Base-by-base conservation (phyloP, 225 moss, liverwort and hornwort species). In the Marchantia paleacea region DNA sequence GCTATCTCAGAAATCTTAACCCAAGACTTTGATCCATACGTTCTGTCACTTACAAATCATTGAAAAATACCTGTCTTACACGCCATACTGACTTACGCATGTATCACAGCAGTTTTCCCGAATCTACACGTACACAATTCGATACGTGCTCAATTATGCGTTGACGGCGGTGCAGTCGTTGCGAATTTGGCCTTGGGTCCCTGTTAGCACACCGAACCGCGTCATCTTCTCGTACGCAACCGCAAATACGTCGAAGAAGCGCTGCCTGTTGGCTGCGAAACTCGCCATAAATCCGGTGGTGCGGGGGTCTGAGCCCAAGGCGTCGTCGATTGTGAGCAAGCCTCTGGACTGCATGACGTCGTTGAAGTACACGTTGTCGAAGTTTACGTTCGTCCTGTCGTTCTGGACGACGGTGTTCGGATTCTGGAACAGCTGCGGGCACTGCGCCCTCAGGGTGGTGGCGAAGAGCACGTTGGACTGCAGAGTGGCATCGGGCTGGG, bases 291-390 rank as follows among this genome's bases (percentile, higher is more conserved):
- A 86, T 0, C 18, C 25, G 24, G 54, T 18, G 7, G 90, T 90
- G 7, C 90, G 84, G 18, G 85, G 51, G 66, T 90, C 90, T 7
- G 6, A 52, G 7, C 80, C 82, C 6, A 90, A 69, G 28, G 82
- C 84, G 24, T 85, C 83, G 60, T 90, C 90, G 20, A 88, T 50
- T 7, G 81, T 81, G 73, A 90, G 79, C 20, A 90, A 47, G 1
- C 84, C 88, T 60, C 82, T 78, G 0, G 11, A 11, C 1, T 77
- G 81, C 4, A 12, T 7, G 25, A 79, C 80, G 55, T 83, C 84
- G 51, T 9, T 19, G 75, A 78, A 90, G 75, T 90, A 90, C 13
- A 64, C 72, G 24, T 70, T 86, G 81, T 90, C 90, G 61, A 90
- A 90, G 26, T 81, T n/a, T 1, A 86, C 75, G 77, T 81, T 85